Evolutionary conservation across 2,329 filamentous ascomycete genomes (phyloP).

Genomic region (Teratosphaeria epicoccoides): DNA sequence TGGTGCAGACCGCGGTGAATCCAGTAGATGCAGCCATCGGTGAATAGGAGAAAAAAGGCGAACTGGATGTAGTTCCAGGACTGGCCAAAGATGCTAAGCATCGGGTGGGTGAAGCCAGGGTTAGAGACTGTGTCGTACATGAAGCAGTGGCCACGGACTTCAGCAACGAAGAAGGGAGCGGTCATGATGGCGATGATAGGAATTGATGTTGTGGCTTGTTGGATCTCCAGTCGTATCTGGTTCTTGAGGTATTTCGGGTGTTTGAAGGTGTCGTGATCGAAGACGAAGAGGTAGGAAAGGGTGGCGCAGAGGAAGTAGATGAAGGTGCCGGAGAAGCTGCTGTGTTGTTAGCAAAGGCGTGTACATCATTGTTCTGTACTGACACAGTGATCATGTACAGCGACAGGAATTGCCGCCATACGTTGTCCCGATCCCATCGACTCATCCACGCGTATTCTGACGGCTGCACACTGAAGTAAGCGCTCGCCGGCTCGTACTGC

Average conservation of each 20-base stretch:
- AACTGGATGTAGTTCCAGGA: conserved; percentile 68
- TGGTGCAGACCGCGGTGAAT: conserved; percentile 81
- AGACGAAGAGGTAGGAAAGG: conserved; percentile 77
- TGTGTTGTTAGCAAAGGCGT: not conserved
- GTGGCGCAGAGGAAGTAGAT: conserved; percentile 78
- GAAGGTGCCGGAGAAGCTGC: conserved; percentile 72
- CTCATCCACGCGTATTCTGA: conserved; percentile 70
- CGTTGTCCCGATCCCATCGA: conserved; percentile 64
- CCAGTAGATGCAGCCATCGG: conserved; percentile 84
- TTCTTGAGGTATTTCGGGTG: conserved; percentile 95
- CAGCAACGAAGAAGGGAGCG: conserved; percentile 66
- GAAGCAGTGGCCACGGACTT: conserved; percentile 75
- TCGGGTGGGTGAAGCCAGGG: conserved; percentile 19
- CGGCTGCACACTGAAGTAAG: conserved; percentile 59
- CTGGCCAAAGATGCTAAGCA: conserved; percentile 29
- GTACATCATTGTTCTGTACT: conserved; percentile 6
- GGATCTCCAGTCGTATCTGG: conserved; percentile 77
- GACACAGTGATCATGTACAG: conserved; percentile 83
- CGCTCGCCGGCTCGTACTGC: conserved; percentile 61
- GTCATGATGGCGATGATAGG: conserved; percentile 77
- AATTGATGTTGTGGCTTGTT: conserved; percentile 64
- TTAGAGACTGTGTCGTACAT: conserved; percentile 60
- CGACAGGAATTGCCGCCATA: conserved; percentile 61
- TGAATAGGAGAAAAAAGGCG: conserved; percentile 78
- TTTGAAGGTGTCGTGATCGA: conserved; percentile 78